These are phyloP conservation scores for Botrytis byssoidea DNA, from an alignment of 2,329 filamentous ascomycete genomes.

Conservation along the genomic window DNA sequence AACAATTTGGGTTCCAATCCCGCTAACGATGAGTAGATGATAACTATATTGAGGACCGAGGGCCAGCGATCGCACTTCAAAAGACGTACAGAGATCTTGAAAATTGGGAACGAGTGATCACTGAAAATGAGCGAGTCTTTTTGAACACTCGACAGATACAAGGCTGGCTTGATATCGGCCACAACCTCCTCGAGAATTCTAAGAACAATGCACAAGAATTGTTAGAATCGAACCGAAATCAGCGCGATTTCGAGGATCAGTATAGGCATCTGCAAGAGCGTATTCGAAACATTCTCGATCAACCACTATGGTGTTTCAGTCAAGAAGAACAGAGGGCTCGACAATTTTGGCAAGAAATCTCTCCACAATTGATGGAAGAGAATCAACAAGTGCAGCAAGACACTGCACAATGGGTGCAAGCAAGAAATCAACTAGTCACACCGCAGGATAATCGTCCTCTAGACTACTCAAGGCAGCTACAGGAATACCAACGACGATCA, in stretches of 20 bases:
- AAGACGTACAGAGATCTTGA: not conserved
- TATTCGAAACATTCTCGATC: not conserved
- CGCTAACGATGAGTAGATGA: conserved; percentile 12
- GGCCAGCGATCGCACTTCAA: not conserved
- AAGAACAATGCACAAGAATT: not conserved
- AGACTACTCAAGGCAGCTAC: not conserved
- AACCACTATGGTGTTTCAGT: not conserved
- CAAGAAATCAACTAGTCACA: not conserved
- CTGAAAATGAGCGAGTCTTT: not conserved
- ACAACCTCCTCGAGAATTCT: not conserved
- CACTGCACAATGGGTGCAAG: not conserved
- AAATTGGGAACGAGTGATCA: not conserved
- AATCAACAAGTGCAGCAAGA: not conserved
- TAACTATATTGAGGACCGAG: not conserved
- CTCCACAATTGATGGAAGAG: not conserved
- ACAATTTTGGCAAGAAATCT: not conserved
- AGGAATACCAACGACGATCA: not conserved
- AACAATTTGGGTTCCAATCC: not conserved
- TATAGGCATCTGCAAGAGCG: not conserved
- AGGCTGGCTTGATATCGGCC: not conserved
- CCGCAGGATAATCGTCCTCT: not conserved
- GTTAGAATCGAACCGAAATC: not conserved
- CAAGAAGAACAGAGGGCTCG: not conserved
- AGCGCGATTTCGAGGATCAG: not conserved
- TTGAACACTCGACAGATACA: not conserved